Percentiles rank a stretch among this genome's conserved stretches.
phyloP scores from a whole-genome alignment of 176 grass and related monocot species.

The Lolium multiflorum region DNA sequence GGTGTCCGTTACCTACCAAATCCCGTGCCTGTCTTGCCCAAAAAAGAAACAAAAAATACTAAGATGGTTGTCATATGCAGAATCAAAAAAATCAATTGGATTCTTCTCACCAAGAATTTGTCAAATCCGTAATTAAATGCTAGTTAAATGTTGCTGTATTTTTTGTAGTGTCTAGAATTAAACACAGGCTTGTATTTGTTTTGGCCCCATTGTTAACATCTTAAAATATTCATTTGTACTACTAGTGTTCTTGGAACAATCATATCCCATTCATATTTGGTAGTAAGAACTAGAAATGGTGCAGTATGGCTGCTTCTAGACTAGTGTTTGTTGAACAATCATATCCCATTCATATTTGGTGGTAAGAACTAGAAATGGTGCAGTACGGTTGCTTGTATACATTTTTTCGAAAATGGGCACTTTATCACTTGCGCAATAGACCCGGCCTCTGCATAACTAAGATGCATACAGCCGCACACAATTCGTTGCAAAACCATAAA shows the following conservation, averaged over 20 bases:
- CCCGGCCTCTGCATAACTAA: too few species aligned
- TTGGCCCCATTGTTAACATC: neutral
- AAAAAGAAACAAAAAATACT: neutral
- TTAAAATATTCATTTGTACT: neutral
- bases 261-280: neutral
- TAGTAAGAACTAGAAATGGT: neutral
- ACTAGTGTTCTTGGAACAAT: neutral
- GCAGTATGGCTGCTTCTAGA: neutral
- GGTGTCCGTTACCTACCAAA: constrained; percentile 5
- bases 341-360: neutral
- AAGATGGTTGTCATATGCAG: neutral
- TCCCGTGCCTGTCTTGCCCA: neutral
- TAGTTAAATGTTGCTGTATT: neutral
- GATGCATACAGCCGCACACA: too few species aligned
- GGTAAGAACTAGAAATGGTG: neutral
- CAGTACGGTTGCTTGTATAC: neutral
- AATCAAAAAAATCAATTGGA: neutral
- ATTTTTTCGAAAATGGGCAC: neutral
- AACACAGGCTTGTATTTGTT: neutral
- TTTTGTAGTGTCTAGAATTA: neutral
- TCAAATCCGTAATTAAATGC: neutral
- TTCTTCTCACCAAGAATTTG: neutral
- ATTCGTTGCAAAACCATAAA: too few species aligned
- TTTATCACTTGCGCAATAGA: too few species aligned
- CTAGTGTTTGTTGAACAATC: neutral